These are phyloP conservation scores for Phylloporus sp. DNA, from an alignment of 768 basidiomycete genomes.

Conservation along the genomic window DNA sequence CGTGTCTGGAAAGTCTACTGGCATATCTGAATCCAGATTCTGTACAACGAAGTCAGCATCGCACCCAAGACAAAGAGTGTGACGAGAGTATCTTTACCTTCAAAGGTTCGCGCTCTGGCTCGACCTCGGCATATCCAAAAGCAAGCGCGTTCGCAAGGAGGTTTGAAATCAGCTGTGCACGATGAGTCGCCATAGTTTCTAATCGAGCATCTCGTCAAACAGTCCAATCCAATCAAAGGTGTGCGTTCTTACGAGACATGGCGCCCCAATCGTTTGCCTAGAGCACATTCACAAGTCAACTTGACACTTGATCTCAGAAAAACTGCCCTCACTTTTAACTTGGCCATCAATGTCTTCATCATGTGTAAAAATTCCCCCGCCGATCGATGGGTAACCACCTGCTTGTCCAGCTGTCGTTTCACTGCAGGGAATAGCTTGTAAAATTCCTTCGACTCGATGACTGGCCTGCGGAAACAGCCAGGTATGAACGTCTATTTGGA, in stretches of 20 bases:
- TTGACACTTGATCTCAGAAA: neutral
- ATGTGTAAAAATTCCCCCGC: constrained; percentile 53
- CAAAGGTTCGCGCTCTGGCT: constrained; percentile 43
- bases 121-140: constrained; percentile 42
- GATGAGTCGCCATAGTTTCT: constrained; percentile 48
- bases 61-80: neutral
- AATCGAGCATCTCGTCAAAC: neutral
- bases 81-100: constrained; percentile 35
- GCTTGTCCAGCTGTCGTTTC: constrained; percentile 44
- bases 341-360: constrained; percentile 66
- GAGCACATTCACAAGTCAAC: neutral
- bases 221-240: neutral
- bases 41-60: constrained; percentile 12
- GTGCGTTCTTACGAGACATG: constrained; percentile 45
- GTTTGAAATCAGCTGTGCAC: constrained; percentile 38
- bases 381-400: constrained; percentile 42
- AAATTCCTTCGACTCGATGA: constrained; percentile 58
- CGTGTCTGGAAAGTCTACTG: constrained; percentile 37
- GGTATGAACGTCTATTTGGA: neutral
- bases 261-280: constrained; percentile 65
- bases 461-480: constrained; percentile 32
- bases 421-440: constrained; percentile 49
- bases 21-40: constrained; percentile 50
- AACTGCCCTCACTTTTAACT: constrained; percentile 44
- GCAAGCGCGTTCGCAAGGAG: constrained; percentile 45